These are phyloP conservation scores for Fomitopsis pinicola DNA, from an alignment of 1,284 basidiomycete genomes.

Conservation along the genomic window DNA sequence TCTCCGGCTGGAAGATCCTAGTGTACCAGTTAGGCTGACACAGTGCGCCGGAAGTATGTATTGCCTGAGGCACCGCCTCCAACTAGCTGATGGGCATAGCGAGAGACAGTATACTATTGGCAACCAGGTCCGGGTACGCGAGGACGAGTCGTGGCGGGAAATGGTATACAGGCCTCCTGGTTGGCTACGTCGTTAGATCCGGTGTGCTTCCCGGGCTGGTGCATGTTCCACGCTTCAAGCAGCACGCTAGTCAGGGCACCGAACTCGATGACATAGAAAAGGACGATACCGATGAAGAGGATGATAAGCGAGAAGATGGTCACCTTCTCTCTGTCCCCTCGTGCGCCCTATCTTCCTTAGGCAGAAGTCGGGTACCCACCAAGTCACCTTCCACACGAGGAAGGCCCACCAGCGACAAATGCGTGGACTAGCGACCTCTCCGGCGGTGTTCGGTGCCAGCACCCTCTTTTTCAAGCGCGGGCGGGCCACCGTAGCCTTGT, in stretches of 20 bases:
- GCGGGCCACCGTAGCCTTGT: slow-evolving; percentile 9
- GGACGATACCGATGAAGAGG: slow-evolving; percentile 74
- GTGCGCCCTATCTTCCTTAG: slow-evolving; percentile 77
- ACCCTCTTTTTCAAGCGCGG: slow-evolving; percentile 37
- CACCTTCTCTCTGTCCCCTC: slow-evolving; percentile 96
- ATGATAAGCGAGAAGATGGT: slow-evolving; percentile 89
- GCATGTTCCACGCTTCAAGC: slow-evolving; percentile 82
- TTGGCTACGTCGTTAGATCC: slow-evolving; percentile 79
- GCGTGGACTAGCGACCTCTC: slow-evolving; percentile 78
- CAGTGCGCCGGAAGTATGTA: slow-evolving; percentile 78
- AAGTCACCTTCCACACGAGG: slow-evolving; percentile 78
- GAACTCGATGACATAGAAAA: slow-evolving; percentile 91
- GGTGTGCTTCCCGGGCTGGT: slow-evolving; percentile 75
- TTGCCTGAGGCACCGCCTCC: slow-evolving; percentile 54
- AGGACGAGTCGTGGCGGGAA: slow-evolving; percentile 81
- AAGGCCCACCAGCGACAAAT: slow-evolving; percentile 68
- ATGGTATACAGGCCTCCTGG: slow-evolving; percentile 80
- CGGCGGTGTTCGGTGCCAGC: slow-evolving; percentile 62
- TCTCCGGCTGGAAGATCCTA: slow-evolving; percentile 68
- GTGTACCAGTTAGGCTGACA: slow-evolving; percentile 77
- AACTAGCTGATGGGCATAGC: slow-evolving; percentile 68
- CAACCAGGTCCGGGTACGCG: slow-evolving; percentile 74
- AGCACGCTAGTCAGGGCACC: slow-evolving; percentile 89
- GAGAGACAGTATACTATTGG: slow-evolving; percentile 46
- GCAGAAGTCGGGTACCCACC: slow-evolving; percentile 78